Evolutionary conservation across 805 yeast genomes (phyloP).

Genomic region (Metschnikowia rubicola): DNA sequence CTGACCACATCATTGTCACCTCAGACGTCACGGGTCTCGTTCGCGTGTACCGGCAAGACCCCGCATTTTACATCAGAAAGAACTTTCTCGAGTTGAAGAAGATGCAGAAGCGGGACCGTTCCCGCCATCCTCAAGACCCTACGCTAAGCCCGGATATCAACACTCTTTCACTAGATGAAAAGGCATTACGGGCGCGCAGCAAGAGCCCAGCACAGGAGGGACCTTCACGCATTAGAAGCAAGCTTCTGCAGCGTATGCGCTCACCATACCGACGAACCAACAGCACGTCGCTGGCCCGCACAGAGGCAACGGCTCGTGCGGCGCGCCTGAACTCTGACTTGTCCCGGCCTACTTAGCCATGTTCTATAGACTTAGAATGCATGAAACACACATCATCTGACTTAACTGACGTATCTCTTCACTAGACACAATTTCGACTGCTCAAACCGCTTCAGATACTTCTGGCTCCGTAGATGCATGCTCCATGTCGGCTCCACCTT

Average conservation of each 20-base stretch:
- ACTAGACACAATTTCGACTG: too few relatives aligned
- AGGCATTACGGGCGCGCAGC: conserved; percentile 4
- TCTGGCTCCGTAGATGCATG: too few relatives aligned
- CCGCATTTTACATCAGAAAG: conserved; percentile 46
- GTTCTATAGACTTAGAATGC: too few relatives aligned
- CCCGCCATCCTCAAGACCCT: background rate
- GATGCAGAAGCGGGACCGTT: conserved; percentile 1
- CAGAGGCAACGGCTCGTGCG: background rate
- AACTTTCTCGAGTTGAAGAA: conserved; percentile 14
- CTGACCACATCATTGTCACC: conserved; percentile 61
- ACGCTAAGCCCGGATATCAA: background rate
- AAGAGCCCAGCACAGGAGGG: conserved; percentile 11
- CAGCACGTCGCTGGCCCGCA: background rate
- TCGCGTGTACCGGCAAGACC: conserved; percentile 77
- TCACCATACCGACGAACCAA: conserved; percentile 1
- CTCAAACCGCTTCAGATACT: too few relatives aligned
- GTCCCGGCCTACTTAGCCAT: background rate
- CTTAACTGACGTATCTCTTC: too few relatives aligned
- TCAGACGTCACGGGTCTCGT: conserved; percentile 73
- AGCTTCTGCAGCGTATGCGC: conserved; percentile 6
- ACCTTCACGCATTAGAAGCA: conserved; percentile 2
- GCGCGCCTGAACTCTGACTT: conserved; percentile 9
- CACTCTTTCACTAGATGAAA: background rate
- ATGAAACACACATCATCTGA: too few relatives aligned
- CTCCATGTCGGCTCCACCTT: background rate